These are phyloP conservation scores for Candida easanensis DNA, from an alignment of 805 yeast species.

Conservation along the genomic window DNA sequence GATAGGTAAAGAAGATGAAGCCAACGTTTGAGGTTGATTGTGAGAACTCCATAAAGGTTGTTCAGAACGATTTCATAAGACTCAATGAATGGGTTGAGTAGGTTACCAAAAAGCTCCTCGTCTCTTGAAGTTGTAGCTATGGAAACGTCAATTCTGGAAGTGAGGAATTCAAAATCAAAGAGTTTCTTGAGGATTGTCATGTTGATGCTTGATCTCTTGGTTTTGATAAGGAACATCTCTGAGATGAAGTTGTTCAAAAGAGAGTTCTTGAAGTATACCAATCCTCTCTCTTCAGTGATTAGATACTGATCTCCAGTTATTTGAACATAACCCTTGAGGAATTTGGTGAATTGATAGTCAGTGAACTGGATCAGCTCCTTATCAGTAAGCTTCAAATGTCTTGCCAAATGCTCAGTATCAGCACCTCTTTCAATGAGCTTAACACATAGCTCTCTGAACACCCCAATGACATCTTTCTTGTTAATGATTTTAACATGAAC, in stretches of 20 bases:
- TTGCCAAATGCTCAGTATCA: conserved; percentile 12
- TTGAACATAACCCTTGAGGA: conserved; percentile 12
- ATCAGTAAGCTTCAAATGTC: conserved; percentile 3
- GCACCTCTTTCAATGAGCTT: conserved; percentile 5
- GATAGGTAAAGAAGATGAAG: conserved; percentile 21
- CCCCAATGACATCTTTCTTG: conserved; percentile 2
- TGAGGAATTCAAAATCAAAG: conserved; percentile 22
- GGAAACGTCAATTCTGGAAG: conserved; percentile 13
- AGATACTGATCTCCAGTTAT: conserved; percentile 4
- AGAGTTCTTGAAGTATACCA: conserved; percentile 24
- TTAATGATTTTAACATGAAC: conserved; percentile 12
- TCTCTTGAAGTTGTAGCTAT: conserved; percentile 1
- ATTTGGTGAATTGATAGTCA: conserved; percentile 11
- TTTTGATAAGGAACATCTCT: conserved; percentile 18
- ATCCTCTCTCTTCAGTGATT: conserved; percentile 18
- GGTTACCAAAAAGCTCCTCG: conserved; percentile 12
- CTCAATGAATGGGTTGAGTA: conserved; percentile 23
- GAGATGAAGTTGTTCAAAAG: conserved; percentile 20
- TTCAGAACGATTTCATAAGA: conserved; percentile 22
- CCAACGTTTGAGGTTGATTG: conserved; percentile 20
- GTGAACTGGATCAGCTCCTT: not conserved
- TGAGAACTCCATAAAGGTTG: conserved; percentile 16
- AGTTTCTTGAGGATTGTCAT: conserved; percentile 12
- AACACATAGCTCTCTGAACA: conserved; percentile 10
- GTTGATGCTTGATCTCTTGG: conserved; percentile 3